phyloP scores from a whole-genome alignment of 2,329 filamentous ascomycete species.

The Diatrype stigma region DNA sequence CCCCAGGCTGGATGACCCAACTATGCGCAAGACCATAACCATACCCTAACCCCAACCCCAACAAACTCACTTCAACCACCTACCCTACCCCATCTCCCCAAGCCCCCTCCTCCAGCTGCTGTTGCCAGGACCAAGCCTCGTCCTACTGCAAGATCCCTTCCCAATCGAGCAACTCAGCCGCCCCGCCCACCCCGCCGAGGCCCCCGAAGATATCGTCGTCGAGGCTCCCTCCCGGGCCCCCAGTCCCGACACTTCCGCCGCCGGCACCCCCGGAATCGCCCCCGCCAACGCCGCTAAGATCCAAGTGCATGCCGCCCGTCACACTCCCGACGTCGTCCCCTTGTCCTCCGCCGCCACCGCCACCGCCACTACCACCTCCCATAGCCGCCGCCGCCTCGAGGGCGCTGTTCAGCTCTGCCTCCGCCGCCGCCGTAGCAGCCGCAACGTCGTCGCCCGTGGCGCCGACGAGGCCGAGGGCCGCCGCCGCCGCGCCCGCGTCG shows the following conservation, averaged over 20 bases:
- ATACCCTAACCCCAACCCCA: too few relatives aligned
- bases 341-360: constrained; percentile 34
- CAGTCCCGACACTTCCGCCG: constrained; percentile 24
- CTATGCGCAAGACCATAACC: too few relatives aligned
- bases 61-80: too few relatives aligned
- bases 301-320: constrained; percentile 27
- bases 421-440: constrained; percentile 38
- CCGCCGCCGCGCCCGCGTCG: neutral
- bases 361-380: neutral
- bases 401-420: constrained; percentile 35
- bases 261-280: constrained; percentile 30
- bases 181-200: constrained; percentile 18
- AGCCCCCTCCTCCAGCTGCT: too few relatives aligned
- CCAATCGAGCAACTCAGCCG: constrained; percentile 25
- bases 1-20: too few relatives aligned
- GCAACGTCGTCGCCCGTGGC: constrained; percentile 35
- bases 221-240: constrained; percentile 32
- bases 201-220: constrained; percentile 42
- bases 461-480: constrained; percentile 38
- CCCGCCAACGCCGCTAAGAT: constrained; percentile 36
- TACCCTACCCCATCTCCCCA: neutral
- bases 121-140: too few relatives aligned
- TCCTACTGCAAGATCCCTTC: constrained; percentile 12
- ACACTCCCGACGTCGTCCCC: constrained; percentile 41
- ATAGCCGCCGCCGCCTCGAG: constrained; percentile 21